These are phyloP conservation scores for Croton laevigatus DNA, from an alignment of 441 rosid genomes.

Conservation along the genomic window DNA sequence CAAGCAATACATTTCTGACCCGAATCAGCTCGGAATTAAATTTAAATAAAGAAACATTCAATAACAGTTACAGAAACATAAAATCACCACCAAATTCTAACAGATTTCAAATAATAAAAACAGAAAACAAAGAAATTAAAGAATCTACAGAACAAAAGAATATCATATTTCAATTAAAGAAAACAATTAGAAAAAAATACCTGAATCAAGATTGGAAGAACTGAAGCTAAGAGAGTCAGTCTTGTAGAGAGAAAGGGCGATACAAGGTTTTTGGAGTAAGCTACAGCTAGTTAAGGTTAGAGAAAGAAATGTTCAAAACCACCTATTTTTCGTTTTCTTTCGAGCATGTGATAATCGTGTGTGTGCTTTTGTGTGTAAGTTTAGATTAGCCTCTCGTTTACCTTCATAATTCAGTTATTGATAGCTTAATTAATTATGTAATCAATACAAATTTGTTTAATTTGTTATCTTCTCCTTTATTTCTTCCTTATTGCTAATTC, in stretches of 20 bases:
- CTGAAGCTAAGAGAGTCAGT: not conserved
- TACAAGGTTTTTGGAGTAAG: too few species aligned
- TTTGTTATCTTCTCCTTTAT: not conserved
- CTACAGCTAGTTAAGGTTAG: not conserved
- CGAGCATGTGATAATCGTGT: not conserved
- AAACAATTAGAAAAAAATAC: conserved; percentile 1
- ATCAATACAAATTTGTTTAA: not conserved
- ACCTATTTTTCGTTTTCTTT: not conserved
- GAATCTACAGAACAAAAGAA: too few species aligned
- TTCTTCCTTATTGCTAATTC: not conserved
- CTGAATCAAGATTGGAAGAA: conserved; percentile 5
- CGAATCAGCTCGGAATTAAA: not conserved
- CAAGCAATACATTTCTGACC: not conserved
- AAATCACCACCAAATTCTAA: not conserved
- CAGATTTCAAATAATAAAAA: not conserved
- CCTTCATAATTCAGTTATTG: not conserved
- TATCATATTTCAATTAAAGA: not conserved
- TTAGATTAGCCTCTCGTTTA: not conserved
- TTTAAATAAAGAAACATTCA: conserved; percentile 2
- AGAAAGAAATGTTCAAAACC: conserved; percentile 7
- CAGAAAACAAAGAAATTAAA: not conserved
- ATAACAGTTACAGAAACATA: not conserved
- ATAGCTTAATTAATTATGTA: too few species aligned
- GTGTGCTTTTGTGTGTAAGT: not conserved
- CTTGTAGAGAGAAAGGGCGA: not conserved